Evolutionary conservation across 352 stramenopile genomes (phyloP), one percentile per base, ranked within the genome.

Genomic region (Globisporangium viniferum): DNA sequence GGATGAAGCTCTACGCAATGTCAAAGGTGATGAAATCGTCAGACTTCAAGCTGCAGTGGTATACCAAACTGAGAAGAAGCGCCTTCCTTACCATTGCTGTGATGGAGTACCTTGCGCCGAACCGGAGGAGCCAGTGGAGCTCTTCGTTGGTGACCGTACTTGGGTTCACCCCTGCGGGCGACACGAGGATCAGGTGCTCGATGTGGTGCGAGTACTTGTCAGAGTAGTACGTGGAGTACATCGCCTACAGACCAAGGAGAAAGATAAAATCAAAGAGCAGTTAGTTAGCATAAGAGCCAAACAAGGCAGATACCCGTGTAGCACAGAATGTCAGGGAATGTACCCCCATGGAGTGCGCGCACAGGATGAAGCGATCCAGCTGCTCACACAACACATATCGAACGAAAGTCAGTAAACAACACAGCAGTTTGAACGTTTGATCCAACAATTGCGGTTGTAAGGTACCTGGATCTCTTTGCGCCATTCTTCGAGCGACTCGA

Each of bases 301-400:
- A n/a, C n/a, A n/a, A n/a, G n/a, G n/a, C n/a, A n/a, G n/a, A n/a
- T n/a, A n/a, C n/a, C n/a, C n/a, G n/a, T n/a, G n/a, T n/a, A n/a
- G n/a, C n/a, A n/a, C n/a, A n/a, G n/a, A n/a, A n/a, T n/a, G 10
- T 27, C 31, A 39, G 22, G 20, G 5, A 39, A 27, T 77, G 67
- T 82, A 93, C 86, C 55, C 86, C 86, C 86, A 94, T 94, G 0
- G 86, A 94, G 48, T 94, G 86, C 0, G 73, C 85, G 49, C 81
- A 91, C 18, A 94, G 55, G 46, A 94, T 85, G 65, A 94, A 90
- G 49, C 74, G 79, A n/a, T 93, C 83, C 4, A 94, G 74, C 68
- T 91, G 64, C 18, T 20, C 55, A 29, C 9, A 27, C 14, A 41
- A 29, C 0, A 7, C 31, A 44, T 44, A 73, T 14, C 2, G 39